Conservation (phyloP, 176 grass and related monocot species). For the Oryza glumipatula region DNA sequence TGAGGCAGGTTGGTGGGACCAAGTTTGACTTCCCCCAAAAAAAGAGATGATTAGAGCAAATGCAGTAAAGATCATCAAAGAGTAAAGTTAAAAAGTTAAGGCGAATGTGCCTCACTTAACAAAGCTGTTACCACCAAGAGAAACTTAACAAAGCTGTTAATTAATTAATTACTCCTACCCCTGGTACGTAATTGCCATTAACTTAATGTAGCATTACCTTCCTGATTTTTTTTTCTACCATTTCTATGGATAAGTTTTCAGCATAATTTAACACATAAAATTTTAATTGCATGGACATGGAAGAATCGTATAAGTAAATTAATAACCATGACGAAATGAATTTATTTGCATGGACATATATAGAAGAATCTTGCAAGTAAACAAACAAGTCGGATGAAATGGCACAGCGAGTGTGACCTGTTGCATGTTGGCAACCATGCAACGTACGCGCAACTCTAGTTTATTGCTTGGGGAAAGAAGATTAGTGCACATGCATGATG, state of each 20-base stretch:
- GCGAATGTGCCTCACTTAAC: not conserved
- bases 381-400: not conserved
- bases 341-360: not conserved
- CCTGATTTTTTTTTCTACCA: too few relatives aligned
- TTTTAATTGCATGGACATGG: not conserved
- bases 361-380: not conserved
- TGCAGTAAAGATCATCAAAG: not conserved
- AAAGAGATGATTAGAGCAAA: not conserved
- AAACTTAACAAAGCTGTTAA: not conserved
- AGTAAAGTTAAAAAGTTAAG: not conserved
- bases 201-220: not conserved
- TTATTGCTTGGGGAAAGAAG: not conserved
- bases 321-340: not conserved
- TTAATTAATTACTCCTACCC: not conserved
- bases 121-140: not conserved
- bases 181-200: not conserved
- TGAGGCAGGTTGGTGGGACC: conserved; percentile 4
- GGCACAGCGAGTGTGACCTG: not conserved
- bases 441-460: not conserved
- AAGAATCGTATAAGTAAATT: not conserved
- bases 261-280: not conserved
- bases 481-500: conserved; percentile 7
- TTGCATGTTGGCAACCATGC: conserved; percentile 20
- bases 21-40: not conserved
- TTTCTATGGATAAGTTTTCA: not conserved